Percentiles rank a stretch among this genome's conserved stretches.
phyloP scores from a whole-genome alignment of 108 stramenopile genomes.

The Tribonema minus region DNA sequence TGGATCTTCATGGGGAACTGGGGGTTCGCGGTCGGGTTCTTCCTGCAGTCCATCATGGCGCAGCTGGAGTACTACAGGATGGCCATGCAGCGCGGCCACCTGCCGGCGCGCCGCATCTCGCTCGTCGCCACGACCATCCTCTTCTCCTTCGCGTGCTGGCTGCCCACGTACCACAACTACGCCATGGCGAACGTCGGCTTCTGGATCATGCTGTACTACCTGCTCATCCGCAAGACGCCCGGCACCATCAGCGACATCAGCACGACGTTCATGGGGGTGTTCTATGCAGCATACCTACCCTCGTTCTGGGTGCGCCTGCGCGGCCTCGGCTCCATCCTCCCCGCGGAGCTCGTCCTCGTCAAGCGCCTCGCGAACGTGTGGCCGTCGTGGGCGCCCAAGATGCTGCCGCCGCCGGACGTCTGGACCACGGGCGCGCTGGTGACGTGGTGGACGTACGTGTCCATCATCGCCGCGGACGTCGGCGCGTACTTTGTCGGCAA shows the following conservation, averaged over 20 bases:
- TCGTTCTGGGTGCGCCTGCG: constrained; percentile 82
- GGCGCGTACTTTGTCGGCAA: constrained; percentile 86
- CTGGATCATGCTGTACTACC: constrained; percentile 82
- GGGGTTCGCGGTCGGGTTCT: constrained; percentile 78
- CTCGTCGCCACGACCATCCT: constrained; percentile 74
- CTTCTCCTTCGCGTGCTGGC: constrained; percentile 67
- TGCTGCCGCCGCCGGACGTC: too few relatives aligned
- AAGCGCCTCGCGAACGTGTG: constrained; percentile 26
- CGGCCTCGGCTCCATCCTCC: constrained; percentile 1
- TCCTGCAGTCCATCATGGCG: constrained; percentile 68
- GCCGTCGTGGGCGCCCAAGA: constrained; percentile 62
- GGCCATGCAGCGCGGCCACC: constrained; percentile 65
- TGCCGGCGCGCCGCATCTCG: constrained; percentile 79
- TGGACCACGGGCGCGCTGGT: constrained; percentile 82
- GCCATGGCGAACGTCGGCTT: constrained; percentile 33
- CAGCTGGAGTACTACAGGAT: constrained; percentile 95
- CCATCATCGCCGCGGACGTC: constrained; percentile 83
- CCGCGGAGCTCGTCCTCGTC: too few relatives aligned
- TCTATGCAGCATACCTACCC: constrained; percentile 90
- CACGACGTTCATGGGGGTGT: constrained; percentile 92
- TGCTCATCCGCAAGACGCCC: constrained; percentile 68
- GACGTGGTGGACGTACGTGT: constrained; percentile 90
- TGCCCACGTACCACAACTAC: constrained; percentile 33
- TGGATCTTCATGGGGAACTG: constrained; percentile 90
- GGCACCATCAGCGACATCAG: constrained; percentile 84